Conservation (phyloP, 495 filamentous ascomycete genomes). For the Sphaerosporella brunnea region DNA sequence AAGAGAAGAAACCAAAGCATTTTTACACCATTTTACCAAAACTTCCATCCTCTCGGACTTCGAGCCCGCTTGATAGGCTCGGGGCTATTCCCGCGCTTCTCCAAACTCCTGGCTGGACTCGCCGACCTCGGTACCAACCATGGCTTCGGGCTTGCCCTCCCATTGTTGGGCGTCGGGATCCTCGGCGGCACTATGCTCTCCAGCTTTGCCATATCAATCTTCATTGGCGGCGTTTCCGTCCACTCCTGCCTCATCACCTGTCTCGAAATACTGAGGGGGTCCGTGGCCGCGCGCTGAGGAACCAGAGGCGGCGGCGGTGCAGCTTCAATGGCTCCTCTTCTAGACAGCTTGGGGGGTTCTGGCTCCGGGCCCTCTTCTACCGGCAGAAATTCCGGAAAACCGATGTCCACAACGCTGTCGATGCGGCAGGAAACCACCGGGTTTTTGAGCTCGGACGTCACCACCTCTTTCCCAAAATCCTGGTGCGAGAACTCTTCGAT, state of each 20-base stretch:
- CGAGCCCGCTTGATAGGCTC: too few species aligned
- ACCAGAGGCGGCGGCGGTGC: background rate
- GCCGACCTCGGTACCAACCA: background rate
- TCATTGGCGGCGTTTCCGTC: conserved; percentile 1
- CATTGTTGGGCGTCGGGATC: background rate
- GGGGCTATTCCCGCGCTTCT: background rate
- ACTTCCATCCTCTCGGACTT: too few species aligned
- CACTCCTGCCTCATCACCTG: conserved; percentile 3
- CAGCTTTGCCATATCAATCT: conserved; percentile 3
- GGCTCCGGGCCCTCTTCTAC: background rate
- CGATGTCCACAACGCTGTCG: background rate
- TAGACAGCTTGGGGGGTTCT: background rate
- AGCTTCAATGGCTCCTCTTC: background rate
- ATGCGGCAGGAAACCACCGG: background rate
- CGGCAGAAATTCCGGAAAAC: background rate
- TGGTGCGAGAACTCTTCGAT: background rate
- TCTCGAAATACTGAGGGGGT: background rate
- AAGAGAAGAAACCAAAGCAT: too few species aligned
- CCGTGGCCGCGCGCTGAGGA: background rate
- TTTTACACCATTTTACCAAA: too few species aligned
- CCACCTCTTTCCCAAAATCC: background rate
- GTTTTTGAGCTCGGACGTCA: background rate
- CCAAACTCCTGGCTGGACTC: background rate
- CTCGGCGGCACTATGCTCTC: conserved; percentile 1
- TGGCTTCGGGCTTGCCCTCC: background rate